A percentile compares a stretch with the other conserved stretches of the same genome.
These are phyloP conservation scores for Coniophora puteana DNA, from an alignment of 1,284 basidiomycete species.

Conservation along the genomic window DNA sequence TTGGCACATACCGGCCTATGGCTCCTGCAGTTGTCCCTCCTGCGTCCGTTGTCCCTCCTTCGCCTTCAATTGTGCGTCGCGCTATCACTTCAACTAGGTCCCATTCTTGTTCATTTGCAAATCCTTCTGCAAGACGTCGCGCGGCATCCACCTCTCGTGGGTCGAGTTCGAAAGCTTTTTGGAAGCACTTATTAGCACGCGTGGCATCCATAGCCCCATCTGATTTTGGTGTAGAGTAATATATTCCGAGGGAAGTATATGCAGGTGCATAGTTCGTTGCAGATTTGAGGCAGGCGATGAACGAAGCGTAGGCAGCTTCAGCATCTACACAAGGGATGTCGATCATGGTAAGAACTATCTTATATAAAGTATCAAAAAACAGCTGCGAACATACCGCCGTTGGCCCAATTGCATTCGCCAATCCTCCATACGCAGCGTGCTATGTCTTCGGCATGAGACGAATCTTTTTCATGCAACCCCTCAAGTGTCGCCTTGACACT, in stretches of 20 bases:
- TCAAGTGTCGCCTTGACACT: slow-evolving; percentile 60
- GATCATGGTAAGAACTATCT: slow-evolving; percentile 1
- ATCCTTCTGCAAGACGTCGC: slow-evolving; percentile 78
- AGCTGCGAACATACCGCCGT: slow-evolving; percentile 53
- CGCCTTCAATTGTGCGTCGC: slow-evolving; percentile 87
- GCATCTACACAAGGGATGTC: slow-evolving; percentile 30
- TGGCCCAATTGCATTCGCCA: slow-evolving; percentile 76
- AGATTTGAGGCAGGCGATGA: slow-evolving; percentile 81
- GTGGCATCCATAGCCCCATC: slow-evolving; percentile 83
- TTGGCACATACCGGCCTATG: slow-evolving; percentile 59
- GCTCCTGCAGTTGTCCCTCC: slow-evolving; percentile 41
- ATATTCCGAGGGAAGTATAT: slow-evolving; percentile 91
- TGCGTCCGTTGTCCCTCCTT: slow-evolving; percentile 71
- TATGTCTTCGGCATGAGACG: slow-evolving; percentile 51
- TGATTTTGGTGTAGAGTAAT: slow-evolving; percentile 71
- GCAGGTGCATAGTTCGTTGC: slow-evolving; percentile 81
- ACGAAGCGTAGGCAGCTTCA: slow-evolving; percentile 74
- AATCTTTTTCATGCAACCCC: slow-evolving; percentile 50
- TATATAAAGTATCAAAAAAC: background rate
- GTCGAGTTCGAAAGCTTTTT: slow-evolving; percentile 98
- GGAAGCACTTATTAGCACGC: slow-evolving; percentile 94
- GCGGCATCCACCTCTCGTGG: slow-evolving; percentile 87
- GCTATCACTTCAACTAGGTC: slow-evolving; percentile 94
- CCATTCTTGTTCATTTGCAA: slow-evolving; percentile 94
- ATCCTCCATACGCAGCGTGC: slow-evolving; percentile 85